These are phyloP conservation scores for Kwoniella sp. DNA, from an alignment of 768 basidiomycete species.

Conservation along the genomic window DNA sequence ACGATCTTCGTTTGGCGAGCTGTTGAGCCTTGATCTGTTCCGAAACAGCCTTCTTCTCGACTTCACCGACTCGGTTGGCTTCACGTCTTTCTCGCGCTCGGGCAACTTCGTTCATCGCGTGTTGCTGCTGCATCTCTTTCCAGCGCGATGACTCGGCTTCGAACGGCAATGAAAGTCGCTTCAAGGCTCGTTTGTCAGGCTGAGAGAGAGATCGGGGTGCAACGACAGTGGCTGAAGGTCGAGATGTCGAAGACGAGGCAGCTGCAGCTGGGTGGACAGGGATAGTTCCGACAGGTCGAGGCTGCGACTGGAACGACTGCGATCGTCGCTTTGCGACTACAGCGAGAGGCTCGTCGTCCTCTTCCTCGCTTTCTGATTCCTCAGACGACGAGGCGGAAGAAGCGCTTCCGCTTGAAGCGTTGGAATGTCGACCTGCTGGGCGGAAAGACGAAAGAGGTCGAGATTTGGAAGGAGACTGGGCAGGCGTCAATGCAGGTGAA, in stretches of 20 bases:
- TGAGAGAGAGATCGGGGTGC: conserved; percentile 14
- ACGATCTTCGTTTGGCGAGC: conserved; percentile 12
- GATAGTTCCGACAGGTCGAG: not conserved
- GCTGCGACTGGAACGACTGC: conserved; percentile 6
- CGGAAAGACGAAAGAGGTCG: conserved; percentile 32
- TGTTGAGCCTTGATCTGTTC: conserved; percentile 22
- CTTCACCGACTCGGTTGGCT: conserved; percentile 26
- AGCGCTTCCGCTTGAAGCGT: not conserved
- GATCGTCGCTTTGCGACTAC: conserved; percentile 15
- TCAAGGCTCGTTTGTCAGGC: conserved; percentile 1
- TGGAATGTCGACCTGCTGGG: conserved; percentile 4
- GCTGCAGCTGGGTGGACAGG: not conserved
- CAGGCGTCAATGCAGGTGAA: conserved; percentile 10
- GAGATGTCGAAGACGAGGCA: not conserved
- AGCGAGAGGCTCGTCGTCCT: conserved; percentile 29
- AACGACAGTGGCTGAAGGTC: not conserved
- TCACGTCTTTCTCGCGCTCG: conserved; percentile 31
- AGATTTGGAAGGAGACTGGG: conserved; percentile 3
- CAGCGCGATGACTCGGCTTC: conserved; percentile 12
- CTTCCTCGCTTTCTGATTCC: conserved; percentile 27
- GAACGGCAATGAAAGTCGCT: conserved; percentile 4
- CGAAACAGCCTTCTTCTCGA: conserved; percentile 31
- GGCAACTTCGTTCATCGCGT: conserved; percentile 33
- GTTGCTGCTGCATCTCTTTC: conserved; percentile 11
- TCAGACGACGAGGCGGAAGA: conserved; percentile 9